Evolutionary conservation across 2,329 filamentous ascomycete species (phyloP).

Genomic region (Aureobasidium sp.): DNA sequence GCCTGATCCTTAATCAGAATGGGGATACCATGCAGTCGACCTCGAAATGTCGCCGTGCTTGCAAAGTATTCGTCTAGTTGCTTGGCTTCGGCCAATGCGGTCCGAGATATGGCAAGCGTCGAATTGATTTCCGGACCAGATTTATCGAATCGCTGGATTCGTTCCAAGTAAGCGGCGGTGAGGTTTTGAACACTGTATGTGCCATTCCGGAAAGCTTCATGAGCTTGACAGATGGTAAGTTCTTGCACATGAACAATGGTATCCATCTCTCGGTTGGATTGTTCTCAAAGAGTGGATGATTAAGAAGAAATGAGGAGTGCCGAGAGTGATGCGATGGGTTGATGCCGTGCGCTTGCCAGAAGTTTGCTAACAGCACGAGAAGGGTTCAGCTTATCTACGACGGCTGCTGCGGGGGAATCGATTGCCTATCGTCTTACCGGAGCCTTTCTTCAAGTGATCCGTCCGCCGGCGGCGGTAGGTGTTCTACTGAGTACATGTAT

Average conservation of each 20-base stretch:
- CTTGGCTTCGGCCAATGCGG: conserved; percentile 9
- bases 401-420: too few species aligned
- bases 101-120: conserved; percentile 11
- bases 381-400: too few species aligned
- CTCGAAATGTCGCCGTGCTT: not conserved
- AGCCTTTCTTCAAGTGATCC: too few species aligned
- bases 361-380: too few species aligned
- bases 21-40: conserved; percentile 18
- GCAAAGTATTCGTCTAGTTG: not conserved
- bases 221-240: conserved; percentile 24
- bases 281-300: too few species aligned
- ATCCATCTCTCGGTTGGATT: too few species aligned
- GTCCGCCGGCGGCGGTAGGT: too few species aligned
- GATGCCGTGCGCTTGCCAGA: too few species aligned
- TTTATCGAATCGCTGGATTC: conserved; percentile 13
- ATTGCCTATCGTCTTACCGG: too few species aligned
- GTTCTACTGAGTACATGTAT: too few species aligned
- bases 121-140: conserved; percentile 12
- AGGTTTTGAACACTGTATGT: conserved; percentile 24
- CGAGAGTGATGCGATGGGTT: too few species aligned
- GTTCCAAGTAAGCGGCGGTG: conserved; percentile 1
- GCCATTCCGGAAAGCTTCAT: conserved; percentile 43
- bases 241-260: not conserved
- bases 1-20: conserved; percentile 22
- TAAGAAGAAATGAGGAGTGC: too few species aligned